These are phyloP conservation scores for Cryptococcus depauperatus DNA, from an alignment of 1,284 basidiomycete species.

Conservation along the genomic window DNA sequence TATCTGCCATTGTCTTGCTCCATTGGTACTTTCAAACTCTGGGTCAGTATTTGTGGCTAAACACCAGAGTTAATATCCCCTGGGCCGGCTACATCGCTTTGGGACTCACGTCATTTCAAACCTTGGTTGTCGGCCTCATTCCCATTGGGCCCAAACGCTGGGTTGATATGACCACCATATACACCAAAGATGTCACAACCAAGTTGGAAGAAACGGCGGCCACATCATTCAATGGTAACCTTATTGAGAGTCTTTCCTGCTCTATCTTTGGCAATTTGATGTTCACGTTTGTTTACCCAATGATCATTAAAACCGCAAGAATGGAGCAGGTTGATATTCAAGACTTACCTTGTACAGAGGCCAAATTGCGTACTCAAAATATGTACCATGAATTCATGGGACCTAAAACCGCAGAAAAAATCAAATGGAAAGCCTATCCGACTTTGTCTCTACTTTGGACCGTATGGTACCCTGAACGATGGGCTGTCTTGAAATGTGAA, in stretches of 20 bases:
- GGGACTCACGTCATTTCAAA: slow-evolving; percentile 3
- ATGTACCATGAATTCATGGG: slow-evolving; percentile 20
- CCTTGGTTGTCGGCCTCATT: slow-evolving; percentile 10
- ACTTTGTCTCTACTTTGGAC: slow-evolving; percentile 17
- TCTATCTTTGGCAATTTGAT: slow-evolving; percentile 55
- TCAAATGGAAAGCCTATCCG: slow-evolving; percentile 10
- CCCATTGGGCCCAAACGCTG: slow-evolving; percentile 16
- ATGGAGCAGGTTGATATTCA: slow-evolving; percentile 66
- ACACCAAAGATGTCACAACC: slow-evolving; percentile 18
- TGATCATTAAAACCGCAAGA: slow-evolving; percentile 65
- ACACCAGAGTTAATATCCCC: neutral
- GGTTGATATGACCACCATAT: slow-evolving; percentile 19
- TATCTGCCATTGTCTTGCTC: slow-evolving; percentile 8
- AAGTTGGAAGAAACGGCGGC: slow-evolving; percentile 5
- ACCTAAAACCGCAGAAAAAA: slow-evolving; percentile 12
- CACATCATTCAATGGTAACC: slow-evolving; percentile 14
- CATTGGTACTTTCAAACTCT: slow-evolving; percentile 20
- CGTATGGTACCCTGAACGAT: slow-evolving; percentile 19
- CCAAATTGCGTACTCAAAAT: slow-evolving; percentile 48
- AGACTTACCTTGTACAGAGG: slow-evolving; percentile 67
- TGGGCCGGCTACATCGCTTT: slow-evolving; percentile 15
- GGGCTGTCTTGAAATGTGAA: slow-evolving; percentile 9
- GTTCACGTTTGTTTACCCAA: slow-evolving; percentile 70
- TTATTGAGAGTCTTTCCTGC: slow-evolving; percentile 31
- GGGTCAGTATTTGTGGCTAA: slow-evolving; percentile 18